Base-by-base conservation (phyloP, 805 yeast species). In the Kuraishia cidri region DNA sequence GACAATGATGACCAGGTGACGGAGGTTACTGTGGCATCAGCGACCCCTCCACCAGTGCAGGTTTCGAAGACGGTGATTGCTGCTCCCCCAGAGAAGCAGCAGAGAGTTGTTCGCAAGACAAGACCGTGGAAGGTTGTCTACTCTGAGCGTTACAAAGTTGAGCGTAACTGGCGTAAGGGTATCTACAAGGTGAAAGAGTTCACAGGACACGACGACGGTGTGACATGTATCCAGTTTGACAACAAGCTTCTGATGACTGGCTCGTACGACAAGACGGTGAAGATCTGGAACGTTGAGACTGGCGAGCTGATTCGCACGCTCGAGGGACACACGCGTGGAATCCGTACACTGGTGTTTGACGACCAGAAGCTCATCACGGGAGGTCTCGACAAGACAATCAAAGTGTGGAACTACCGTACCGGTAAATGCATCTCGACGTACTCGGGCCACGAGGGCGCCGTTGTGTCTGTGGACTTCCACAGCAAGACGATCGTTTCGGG, bases 81-180 rank as follows among this genome's bases (percentile, higher is more conserved):
- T 7, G 15, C 28, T 10, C 12, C 5, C 5, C 19, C 22, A 5
- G 21, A 5, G 18, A 9, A 6, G 8, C 25, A 15, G 11, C 8
- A 26, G 8, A 14, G 14, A n/a, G 28, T 24, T n/a, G 50, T 50
- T 34, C 42, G 53, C 31, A 62, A 63, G 43, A 76, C 79, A 30
- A 68, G 95, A 43, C 96, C 97, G 3, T 90, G 98, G 98, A 90
- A 92, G 48, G 81, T 83, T 5, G 95, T 90, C 16, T 90, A 92
- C 56, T 70, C 85, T 29, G 98, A 92, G 57, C 67, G 98, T 24
- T 90, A 71, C 57, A 79, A 76, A 54, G 87, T 92, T 38, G 98
- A 92, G 54, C 75, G 84, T 45, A 90, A 92, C 56, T 92, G 98
- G 98, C 66, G 98, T 39, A 77, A 79, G 41, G 97, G 96, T 8